These are phyloP conservation scores for Jamesozyma piceae DNA, from an alignment of 805 yeast species.

Conservation along the genomic window DNA sequence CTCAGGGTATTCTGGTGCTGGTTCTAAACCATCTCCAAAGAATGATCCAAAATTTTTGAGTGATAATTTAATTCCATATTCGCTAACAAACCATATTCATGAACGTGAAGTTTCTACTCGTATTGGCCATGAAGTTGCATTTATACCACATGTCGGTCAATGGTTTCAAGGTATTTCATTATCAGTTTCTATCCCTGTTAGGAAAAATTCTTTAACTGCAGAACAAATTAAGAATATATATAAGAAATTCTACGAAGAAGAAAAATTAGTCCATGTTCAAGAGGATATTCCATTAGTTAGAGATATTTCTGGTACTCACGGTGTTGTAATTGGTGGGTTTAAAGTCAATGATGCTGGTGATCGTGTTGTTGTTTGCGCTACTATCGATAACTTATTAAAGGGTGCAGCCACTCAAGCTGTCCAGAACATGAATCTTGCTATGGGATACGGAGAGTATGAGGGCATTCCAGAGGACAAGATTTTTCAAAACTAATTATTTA, in stretches of 20 bases:
- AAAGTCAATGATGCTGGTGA: constrained; percentile 82
- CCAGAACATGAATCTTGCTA: constrained; percentile 86
- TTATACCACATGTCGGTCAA: constrained; percentile 95
- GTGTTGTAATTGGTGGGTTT: constrained; percentile 91
- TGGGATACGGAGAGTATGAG: constrained; percentile 87
- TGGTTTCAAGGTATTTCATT: constrained; percentile 98
- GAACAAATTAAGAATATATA: constrained; percentile 68
- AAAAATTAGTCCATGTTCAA: constrained; percentile 70
- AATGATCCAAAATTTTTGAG: constrained; percentile 68
- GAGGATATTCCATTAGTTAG: constrained; percentile 91
- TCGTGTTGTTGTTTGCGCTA: constrained; percentile 89
- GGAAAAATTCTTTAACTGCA: constrained; percentile 53
- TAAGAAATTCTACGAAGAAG: constrained; percentile 82
- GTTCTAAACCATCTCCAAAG: constrained; percentile 96
- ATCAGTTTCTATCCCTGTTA: constrained; percentile 84
- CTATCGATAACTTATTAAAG: constrained; percentile 89
- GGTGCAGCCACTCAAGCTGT: constrained; percentile 99
- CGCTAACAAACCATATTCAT: constrained; percentile 93
- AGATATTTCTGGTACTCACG: constrained; percentile 89
- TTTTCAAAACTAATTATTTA: constrained; percentile 16
- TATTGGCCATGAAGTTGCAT: constrained; percentile 71
- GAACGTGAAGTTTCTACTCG: constrained; percentile 85
- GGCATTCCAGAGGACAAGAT: constrained; percentile 77
- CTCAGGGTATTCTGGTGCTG: constrained; percentile 98
- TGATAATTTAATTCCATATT: constrained; percentile 87